A percentile compares a stretch with the other conserved stretches of the same genome.
Evolutionary conservation across 257 asterid genomes (phyloP).

Genomic region (Verbena officinalis): DNA sequence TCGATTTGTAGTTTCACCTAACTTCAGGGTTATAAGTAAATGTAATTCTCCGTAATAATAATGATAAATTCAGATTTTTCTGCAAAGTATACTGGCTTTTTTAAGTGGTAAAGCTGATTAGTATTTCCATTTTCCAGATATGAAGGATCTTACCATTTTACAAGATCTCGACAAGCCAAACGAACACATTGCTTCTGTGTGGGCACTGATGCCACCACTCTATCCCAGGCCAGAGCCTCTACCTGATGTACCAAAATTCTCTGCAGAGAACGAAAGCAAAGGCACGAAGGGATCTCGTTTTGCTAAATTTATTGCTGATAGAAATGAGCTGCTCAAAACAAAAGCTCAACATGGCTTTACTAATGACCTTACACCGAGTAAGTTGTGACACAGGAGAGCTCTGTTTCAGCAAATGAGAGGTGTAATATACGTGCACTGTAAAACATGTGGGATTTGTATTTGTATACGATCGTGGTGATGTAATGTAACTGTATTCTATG

Average conservation of each 20-base stretch:
- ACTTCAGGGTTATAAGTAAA: too few relatives aligned
- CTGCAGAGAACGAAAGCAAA: conserved; percentile 45
- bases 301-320: conserved; percentile 85
- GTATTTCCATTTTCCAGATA: conserved; percentile 49
- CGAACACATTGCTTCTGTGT: conserved; percentile 75
- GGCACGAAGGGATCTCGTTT: conserved; percentile 82
- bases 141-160: conserved; percentile 58
- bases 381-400: conserved; percentile 49
- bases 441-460: conserved; percentile 30
- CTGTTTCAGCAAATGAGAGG: conserved; percentile 19
- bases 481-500: conserved; percentile 14
- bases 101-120: neutral
- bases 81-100: too few relatives aligned
- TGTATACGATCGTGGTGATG: conserved; percentile 13
- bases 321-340: conserved; percentile 53
- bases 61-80: too few relatives aligned
- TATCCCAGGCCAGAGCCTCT: conserved; percentile 67
- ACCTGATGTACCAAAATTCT: conserved; percentile 46
- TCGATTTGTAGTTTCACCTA: too few relatives aligned
- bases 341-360: conserved; percentile 44
- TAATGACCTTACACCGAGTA: conserved; percentile 51
- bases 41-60: too few relatives aligned
- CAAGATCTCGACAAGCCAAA: conserved; percentile 81
- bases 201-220: conserved; percentile 89
- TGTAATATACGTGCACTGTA: conserved; percentile 10